Evolutionary conservation across 176 grass and related monocot species (phyloP).

Genomic region (Aechmea fasciata): DNA sequence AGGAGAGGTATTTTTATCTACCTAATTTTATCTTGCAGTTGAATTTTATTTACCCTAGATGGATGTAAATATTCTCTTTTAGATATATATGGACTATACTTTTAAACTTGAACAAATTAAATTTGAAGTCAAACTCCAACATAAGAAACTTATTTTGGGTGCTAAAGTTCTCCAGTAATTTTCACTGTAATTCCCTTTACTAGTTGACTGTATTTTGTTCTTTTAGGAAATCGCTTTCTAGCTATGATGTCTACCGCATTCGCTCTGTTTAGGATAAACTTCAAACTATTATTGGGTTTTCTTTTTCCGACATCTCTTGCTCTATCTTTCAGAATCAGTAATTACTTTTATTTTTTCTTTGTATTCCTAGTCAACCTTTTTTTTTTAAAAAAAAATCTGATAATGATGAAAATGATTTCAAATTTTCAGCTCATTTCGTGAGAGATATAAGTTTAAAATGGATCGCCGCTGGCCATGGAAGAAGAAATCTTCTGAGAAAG

Average conservation of each 20-base stretch:
- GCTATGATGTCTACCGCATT: not conserved
- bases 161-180: not conserved
- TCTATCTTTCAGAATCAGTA: not conserved
- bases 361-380: not conserved
- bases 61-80: not conserved
- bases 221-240: not conserved
- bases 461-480: conserved; percentile 99
- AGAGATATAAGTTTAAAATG: conserved; percentile 35
- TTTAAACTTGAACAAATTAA: not conserved
- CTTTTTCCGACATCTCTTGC: not conserved
- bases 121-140: not conserved
- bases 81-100: not conserved
- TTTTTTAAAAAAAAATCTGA: not conserved
- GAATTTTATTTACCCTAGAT: not conserved
- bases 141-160: not conserved
- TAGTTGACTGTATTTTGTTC: not conserved
- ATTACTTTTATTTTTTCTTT: not conserved
- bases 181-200: not conserved
- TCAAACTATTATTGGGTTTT: not conserved
- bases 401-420: not conserved
- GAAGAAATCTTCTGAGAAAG: conserved; percentile 97
- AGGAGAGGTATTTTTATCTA: not conserved
- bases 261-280: not conserved
- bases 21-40: not conserved
- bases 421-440: conserved; percentile 9